Evolutionary conservation across 1,284 basidiomycete genomes (phyloP), one percentile per base, ranked within the genome.

Genomic region (Rhizoctonia solani): DNA sequence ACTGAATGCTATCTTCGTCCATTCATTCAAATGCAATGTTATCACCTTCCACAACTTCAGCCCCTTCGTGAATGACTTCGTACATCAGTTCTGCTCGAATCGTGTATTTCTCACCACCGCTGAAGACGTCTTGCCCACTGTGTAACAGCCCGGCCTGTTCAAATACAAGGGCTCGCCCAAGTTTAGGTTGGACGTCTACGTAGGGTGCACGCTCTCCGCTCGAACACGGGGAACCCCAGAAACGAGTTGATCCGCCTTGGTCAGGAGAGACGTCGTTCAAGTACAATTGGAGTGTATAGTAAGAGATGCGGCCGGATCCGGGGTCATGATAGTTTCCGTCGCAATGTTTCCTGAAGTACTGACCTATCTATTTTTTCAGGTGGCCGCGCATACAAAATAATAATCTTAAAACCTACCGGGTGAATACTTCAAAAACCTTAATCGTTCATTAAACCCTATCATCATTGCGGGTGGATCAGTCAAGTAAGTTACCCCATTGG

Each of bases 241-340:
- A 53, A 5, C 67, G 44, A 19, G 67, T 70, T 39, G 69, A 61
- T n/a, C 68, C 68, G 19, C 68, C 69, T 32, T 66, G 32, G 27
- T 54, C 54, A 25, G 50, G 5, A 16, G 41, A 6, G 1, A 50
- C 49, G 13, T 68, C 69, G 34, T 69, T 69, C 4, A 70, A 55
- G 55, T 70, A 70, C n/a, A 70, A 55, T 42, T 70, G 69, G 30
- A 70, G 41, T 11, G 69, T 70, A 30, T 67, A 69, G 65, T 69
- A 69, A 6, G 68, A 69, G 11, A 70, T 49, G 27, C 67, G n/a
- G 32, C 66, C 52, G 9, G 53, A 30, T 41, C 66, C 68, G 8
- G 61, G 55, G 1, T 59, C 58, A 25, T 37, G 42, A 42, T 70
- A 68, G 1, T 21, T 41, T 13, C 68, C 68, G 34, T 70, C 69